A percentile compares a stretch with the other conserved stretches of the same genome.
Conservation (phyloP, 805 yeast species). For the Candida ovalis region DNA sequence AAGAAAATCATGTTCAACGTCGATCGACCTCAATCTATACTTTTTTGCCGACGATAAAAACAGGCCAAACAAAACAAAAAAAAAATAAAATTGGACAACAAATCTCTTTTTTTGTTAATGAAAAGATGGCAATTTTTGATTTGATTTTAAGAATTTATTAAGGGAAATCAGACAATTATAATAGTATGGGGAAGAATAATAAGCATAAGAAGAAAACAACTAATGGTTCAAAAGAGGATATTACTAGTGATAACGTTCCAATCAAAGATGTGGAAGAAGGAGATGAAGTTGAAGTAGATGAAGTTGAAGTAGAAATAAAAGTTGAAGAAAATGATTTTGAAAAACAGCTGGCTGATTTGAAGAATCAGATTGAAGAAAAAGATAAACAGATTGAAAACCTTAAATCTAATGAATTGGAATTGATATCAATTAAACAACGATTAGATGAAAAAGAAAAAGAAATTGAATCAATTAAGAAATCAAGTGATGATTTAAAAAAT, state of each 20-base stretch:
- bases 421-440: not conserved
- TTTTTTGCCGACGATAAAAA: too few relatives aligned
- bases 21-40: too few relatives aligned
- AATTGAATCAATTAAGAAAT: not conserved
- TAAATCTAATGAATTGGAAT: not conserved
- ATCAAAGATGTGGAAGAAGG: not conserved
- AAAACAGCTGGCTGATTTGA: not conserved
- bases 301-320: not conserved
- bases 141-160: too few relatives aligned
- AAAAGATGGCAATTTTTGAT: too few relatives aligned
- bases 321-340: not conserved
- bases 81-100: too few relatives aligned
- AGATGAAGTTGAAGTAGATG: not conserved
- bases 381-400: not conserved
- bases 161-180: too few relatives aligned
- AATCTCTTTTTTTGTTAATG: too few relatives aligned
- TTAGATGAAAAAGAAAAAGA: not conserved
- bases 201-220: slow-evolving; percentile 2
- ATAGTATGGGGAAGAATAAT: slow-evolving; percentile 1
- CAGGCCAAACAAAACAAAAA: too few relatives aligned
- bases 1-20: too few relatives aligned
- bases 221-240: not conserved
- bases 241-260: not conserved
- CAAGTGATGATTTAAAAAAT: not conserved
- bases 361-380: not conserved